These are phyloP conservation scores for Aureobasidium vineae DNA, from an alignment of 2,329 filamentous ascomycete genomes.

Conservation along the genomic window DNA sequence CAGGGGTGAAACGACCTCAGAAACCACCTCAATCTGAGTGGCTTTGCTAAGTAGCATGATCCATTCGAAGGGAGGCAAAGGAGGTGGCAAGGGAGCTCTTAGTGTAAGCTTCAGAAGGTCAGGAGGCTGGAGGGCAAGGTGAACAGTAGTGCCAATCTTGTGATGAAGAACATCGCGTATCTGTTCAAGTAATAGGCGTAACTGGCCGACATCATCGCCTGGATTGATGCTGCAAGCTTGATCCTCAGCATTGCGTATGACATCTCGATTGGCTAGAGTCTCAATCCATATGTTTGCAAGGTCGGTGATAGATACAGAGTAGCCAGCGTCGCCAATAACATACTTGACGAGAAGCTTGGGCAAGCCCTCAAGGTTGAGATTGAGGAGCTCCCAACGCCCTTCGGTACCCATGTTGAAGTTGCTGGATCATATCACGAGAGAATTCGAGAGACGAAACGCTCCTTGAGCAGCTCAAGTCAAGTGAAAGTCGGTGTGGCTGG, in stretches of 20 bases:
- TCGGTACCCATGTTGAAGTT: conserved; percentile 36
- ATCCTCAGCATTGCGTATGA: conserved; percentile 61
- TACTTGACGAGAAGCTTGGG: conserved; percentile 61
- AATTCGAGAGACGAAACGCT: conserved; percentile 33
- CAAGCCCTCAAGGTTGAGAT: conserved; percentile 35
- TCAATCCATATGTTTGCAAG: conserved; percentile 73
- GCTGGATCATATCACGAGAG: conserved; percentile 1
- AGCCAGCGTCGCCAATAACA: conserved; percentile 55
- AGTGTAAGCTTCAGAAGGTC: conserved; percentile 53
- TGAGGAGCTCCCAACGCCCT: conserved; percentile 13
- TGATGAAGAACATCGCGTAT: conserved; percentile 51
- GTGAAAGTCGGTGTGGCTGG: conserved; percentile 19
- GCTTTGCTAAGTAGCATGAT: conserved; percentile 55
- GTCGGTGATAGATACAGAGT: conserved; percentile 67
- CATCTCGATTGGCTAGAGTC: conserved; percentile 58
- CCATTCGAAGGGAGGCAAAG: conserved; percentile 65
- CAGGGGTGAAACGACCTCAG: conserved; percentile 54
- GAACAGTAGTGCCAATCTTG: conserved; percentile 37
- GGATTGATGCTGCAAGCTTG: conserved; percentile 72
- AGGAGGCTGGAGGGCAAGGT: conserved; percentile 30
- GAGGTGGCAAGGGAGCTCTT: conserved; percentile 60
- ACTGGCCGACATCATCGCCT: conserved; percentile 65
- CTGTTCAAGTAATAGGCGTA: conserved; percentile 64
- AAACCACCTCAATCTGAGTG: conserved; percentile 45
- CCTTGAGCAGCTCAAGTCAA: not conserved